Percentiles rank a stretch among this genome's conserved stretches.
Evolutionary conservation across 2,329 filamentous ascomycete genomes (phyloP).

Genomic region (Exophiala xenobiotica): DNA sequence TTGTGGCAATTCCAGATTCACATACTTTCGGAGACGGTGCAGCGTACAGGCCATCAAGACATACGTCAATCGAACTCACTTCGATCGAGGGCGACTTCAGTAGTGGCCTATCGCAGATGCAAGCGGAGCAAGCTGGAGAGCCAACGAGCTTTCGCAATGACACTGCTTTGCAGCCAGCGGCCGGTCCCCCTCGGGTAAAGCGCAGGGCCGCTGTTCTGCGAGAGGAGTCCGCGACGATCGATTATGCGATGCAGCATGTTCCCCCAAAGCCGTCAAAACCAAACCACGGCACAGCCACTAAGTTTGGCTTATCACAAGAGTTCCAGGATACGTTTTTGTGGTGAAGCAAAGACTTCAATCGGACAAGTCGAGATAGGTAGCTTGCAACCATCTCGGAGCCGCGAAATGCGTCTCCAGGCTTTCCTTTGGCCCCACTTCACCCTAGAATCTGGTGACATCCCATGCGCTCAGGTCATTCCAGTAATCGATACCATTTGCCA

Average conservation of each 20-base stretch:
- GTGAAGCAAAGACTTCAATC: background rate
- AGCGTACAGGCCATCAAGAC: background rate
- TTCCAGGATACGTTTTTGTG: constrained; percentile 16
- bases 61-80: background rate
- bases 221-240: background rate
- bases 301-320: constrained; percentile 11
- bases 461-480: constrained; percentile 3
- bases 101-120: background rate
- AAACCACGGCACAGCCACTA: background rate
- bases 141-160: no score
- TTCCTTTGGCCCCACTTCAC: background rate
- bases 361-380: background rate
- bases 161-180: no score
- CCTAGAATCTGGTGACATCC: background rate
- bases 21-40: background rate
- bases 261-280: background rate
- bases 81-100: background rate
- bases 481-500: constrained; percentile 7
- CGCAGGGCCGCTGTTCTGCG: no score
- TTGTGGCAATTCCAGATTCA: background rate
- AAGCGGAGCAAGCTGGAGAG: background rate
- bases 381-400: no score
- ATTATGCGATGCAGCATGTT: background rate
- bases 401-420: no score
- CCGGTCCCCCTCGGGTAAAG: no score